These are phyloP conservation scores for Calonectria pauciramosa DNA, from an alignment of 2,329 filamentous ascomycete genomes.

Conservation along the genomic window DNA sequence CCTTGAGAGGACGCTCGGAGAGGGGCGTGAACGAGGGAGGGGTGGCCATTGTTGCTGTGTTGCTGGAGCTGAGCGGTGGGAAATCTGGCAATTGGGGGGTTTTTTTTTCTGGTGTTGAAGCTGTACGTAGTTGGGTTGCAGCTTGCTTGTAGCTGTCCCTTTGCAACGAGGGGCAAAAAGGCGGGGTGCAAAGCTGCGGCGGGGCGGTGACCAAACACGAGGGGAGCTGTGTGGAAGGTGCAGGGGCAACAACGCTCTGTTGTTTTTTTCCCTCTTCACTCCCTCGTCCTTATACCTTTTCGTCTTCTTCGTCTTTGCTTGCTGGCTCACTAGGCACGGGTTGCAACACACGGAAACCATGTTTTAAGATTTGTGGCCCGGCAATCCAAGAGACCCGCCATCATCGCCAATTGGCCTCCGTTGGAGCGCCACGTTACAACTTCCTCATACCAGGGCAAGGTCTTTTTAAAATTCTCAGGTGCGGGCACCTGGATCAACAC, in stretches of 20 bases:
- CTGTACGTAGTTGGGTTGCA: conserved; percentile 1
- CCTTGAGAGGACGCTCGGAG: conserved; percentile 86
- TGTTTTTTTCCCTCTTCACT: not conserved
- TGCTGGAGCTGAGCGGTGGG: not conserved
- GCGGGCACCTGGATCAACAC: not conserved
- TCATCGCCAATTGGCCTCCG: not conserved
- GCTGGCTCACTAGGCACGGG: not conserved
- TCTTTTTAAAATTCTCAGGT: not conserved
- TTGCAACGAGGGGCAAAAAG: conserved; percentile 26
- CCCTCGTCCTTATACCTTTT: not conserved
- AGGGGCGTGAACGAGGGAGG: conserved; percentile 76
- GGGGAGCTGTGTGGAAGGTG: conserved; percentile 2
- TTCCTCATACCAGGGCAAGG: not conserved
- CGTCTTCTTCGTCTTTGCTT: not conserved
- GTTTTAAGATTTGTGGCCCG: not conserved
- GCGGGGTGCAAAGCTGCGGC: conserved; percentile 21
- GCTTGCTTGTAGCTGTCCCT: conserved; percentile 10
- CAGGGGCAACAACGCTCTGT: not conserved
- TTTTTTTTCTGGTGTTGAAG: conserved; percentile 18
- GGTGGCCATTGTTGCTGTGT: conserved; percentile 55
- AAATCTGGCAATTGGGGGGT: not conserved
- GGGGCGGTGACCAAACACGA: conserved; percentile 31
- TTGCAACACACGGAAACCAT: not conserved
- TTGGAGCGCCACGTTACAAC: conserved; percentile 8
- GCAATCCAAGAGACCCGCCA: not conserved